These are phyloP conservation scores for Botryotinia narcissicola DNA, from an alignment of 2,329 filamentous ascomycete species.

Conservation along the genomic window DNA sequence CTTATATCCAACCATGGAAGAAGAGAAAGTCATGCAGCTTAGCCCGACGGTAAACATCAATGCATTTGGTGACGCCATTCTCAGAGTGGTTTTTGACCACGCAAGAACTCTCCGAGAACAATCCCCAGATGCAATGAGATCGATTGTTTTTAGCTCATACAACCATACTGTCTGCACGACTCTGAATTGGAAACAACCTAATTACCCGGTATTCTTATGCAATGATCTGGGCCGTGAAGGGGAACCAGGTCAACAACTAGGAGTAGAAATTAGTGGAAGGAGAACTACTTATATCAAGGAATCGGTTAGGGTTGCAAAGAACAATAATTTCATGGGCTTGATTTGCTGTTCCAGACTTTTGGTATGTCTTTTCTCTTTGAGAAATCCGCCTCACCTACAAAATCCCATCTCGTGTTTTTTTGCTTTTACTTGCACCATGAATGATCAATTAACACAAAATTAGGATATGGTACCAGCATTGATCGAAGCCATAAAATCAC, in stretches of 20 bases:
- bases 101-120: constrained; percentile 65
- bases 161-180: constrained; percentile 88
- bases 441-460: constrained; percentile 29
- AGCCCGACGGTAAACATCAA: constrained; percentile 82
- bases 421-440: neutral
- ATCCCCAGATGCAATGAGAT: constrained; percentile 72
- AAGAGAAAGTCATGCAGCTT: constrained; percentile 68
- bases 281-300: constrained; percentile 88
- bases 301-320: constrained; percentile 85
- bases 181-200: constrained; percentile 98
- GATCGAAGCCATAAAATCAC: constrained; percentile 89
- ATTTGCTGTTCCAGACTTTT: constrained; percentile 85
- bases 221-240: constrained; percentile 78
- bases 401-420: neutral
- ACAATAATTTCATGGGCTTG: constrained; percentile 97
- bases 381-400: neutral
- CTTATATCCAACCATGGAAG: constrained; percentile 74
- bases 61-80: constrained; percentile 75
- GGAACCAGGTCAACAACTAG: constrained; percentile 32
- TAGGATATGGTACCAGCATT: constrained; percentile 92
- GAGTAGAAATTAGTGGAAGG: constrained; percentile 55
- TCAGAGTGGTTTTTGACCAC: constrained; percentile 88
- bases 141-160: constrained; percentile 91
- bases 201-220: constrained; percentile 93
- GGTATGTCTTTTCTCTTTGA: constrained; percentile 52